Evolutionary conservation across 805 yeast species (phyloP).

Genomic region (Nakazawaea anatomiae): DNA sequence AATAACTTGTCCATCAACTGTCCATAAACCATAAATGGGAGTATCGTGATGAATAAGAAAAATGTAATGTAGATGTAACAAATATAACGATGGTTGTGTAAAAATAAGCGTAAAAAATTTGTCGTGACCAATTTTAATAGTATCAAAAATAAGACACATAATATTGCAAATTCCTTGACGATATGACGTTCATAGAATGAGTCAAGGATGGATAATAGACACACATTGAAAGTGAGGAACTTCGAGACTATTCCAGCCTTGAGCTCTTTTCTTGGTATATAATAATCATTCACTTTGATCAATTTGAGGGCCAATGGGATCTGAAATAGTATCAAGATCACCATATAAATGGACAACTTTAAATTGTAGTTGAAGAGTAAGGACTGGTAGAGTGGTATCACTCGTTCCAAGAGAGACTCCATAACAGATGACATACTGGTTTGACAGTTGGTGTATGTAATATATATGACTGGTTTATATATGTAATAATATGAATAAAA

Average conservation of each 20-base stretch:
- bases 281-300: background rate
- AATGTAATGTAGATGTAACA: background rate
- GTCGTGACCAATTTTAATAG: background rate
- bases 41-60: background rate
- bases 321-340: background rate
- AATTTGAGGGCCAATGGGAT: background rate
- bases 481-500: background rate
- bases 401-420: background rate
- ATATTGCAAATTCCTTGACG: background rate
- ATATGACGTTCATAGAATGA: background rate
- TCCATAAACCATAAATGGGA: slow-evolving; percentile 4
- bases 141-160: background rate
- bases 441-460: background rate
- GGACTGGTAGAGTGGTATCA: background rate
- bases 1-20: background rate
- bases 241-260: background rate
- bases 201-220: background rate
- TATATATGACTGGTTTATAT: background rate
- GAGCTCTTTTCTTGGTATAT: slow-evolving; percentile 2
- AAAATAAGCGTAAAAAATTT: background rate
- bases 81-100: background rate
- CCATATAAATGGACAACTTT: background rate
- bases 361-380: background rate
- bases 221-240: background rate
- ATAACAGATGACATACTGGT: background rate